Base-by-base conservation (phyloP, 2,329 filamentous ascomycete genomes). In the Fusarium nurragi region DNA sequence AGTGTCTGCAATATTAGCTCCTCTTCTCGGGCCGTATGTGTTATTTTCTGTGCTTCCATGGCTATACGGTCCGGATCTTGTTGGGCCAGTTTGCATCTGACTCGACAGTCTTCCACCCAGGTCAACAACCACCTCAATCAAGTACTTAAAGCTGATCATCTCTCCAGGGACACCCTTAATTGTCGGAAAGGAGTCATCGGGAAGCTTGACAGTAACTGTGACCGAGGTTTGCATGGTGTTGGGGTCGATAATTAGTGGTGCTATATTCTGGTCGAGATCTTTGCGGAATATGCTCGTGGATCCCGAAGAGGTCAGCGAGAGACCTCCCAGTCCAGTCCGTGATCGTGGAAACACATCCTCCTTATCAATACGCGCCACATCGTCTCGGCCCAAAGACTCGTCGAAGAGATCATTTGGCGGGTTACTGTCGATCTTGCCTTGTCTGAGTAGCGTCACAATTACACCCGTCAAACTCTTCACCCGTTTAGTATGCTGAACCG, bases 101-200 rank as follows among this genome's bases (percentile, higher is more conserved):
- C 87, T 87, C 3, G 89, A 87, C 37, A 97, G 80, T 74, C 93
- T 95, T 34, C 94, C 94, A 43, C 95, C 94, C 1, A 98, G 83
- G 74, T 99, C 95, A 21, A 97, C 87, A 25, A 98, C 89, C 4
- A 97, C 92, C 76, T 99, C 95, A 19, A 97, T 85, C 68, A 94
- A 92, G 73, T 99, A 98, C 68, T 90, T 92, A 80, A 99, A 98
- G 70, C 90, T 93, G 66, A 99, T 95, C 89, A 98, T 95, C 30
- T 92, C 90, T 5, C 94, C 93, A 0, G 95, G 95, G 0, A 97
- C 93, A 52, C 89, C 90, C 25, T 88, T 88, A 63, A 98, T 98
- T 3, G 94, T 97, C 0, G 95, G 94, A 69, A 98, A 98, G 0
- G 89, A 88, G 72, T 97, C 92, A 64, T 97, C 93, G 0, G 95